Evolutionary conservation across 1,139 yeast genomes (phyloP).

Genomic region (Sugiyamaella sp.): DNA sequence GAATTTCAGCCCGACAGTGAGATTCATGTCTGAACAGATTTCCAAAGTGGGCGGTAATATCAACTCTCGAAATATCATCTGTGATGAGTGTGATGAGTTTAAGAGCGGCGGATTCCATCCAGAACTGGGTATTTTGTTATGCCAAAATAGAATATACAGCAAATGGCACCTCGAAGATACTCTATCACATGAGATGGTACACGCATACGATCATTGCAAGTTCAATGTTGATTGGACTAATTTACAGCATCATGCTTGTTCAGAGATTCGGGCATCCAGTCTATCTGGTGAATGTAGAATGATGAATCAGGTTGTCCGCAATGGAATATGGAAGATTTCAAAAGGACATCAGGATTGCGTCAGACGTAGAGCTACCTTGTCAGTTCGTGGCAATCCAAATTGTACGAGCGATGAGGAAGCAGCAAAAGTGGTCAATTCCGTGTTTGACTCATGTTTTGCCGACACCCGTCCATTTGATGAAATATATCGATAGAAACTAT

Average conservation of each 20-base stretch:
- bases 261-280: conserved; percentile 92
- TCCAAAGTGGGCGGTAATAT: conserved; percentile 65
- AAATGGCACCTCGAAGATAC: conserved; percentile 90
- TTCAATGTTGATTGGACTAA: conserved; percentile 84
- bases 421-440: conserved; percentile 74
- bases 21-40: conserved; percentile 86
- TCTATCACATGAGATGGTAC: conserved; percentile 88
- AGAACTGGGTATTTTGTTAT: conserved; percentile 77
- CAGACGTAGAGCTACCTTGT: conserved; percentile 79
- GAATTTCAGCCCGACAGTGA: conserved; percentile 73
- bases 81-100: conserved; percentile 84
- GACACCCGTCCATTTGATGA: conserved; percentile 97
- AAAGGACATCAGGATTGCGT: conserved; percentile 92
- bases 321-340: conserved; percentile 58
- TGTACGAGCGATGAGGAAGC: conserved; percentile 79
- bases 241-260: conserved; percentile 92
- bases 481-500: conserved; percentile 59
- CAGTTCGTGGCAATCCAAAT: conserved; percentile 83
- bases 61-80: conserved; percentile 57
- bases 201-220: conserved; percentile 87
- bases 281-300: conserved; percentile 95
- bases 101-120: conserved; percentile 96
- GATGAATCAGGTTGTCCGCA: conserved; percentile 75
- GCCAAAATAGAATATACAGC: conserved; percentile 79
- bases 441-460: conserved; percentile 89